phyloP scores from a whole-genome alignment of 2,329 filamentous ascomycete genomes.

The Colletotrichum sidae region DNA sequence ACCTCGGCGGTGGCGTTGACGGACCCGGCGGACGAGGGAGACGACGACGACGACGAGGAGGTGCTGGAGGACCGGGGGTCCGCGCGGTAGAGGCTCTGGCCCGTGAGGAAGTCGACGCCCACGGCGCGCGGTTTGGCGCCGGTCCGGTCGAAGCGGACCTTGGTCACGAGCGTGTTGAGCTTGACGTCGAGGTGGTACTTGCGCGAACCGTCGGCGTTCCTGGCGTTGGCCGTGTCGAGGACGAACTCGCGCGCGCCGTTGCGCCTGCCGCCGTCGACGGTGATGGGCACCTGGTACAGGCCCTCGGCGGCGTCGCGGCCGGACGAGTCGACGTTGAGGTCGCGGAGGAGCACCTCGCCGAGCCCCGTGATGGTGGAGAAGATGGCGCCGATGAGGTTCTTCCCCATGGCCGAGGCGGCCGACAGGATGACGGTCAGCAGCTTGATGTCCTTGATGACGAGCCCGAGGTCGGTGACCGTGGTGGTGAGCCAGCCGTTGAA shows the following conservation, averaged over 20 bases:
- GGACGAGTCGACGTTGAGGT: constrained; percentile 45
- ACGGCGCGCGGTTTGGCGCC: constrained; percentile 49
- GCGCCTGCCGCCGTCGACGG: constrained; percentile 55
- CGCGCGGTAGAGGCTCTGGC: constrained; percentile 54
- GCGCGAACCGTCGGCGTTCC: constrained; percentile 55
- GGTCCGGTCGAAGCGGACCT: constrained; percentile 53
- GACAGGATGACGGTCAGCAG: constrained; percentile 45
- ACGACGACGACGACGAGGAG: constrained; percentile 13
- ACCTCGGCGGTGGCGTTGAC: constrained; percentile 55
- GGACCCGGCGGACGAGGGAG: constrained; percentile 35
- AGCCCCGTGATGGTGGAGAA: constrained; percentile 43
- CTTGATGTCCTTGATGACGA: constrained; percentile 45
- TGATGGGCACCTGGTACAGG: constrained; percentile 65
- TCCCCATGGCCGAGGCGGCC: constrained; percentile 45
- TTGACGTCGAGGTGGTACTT: constrained; percentile 54
- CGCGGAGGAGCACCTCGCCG: constrained; percentile 43
- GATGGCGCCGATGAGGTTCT: constrained; percentile 39
- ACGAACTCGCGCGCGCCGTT: constrained; percentile 64
- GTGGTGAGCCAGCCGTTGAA: constrained; percentile 64
- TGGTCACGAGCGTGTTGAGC: constrained; percentile 54
- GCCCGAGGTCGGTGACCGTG: constrained; percentile 34
- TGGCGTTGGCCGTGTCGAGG: constrained; percentile 58
- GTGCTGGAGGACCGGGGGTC: constrained; percentile 52
- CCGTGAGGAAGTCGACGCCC: constrained; percentile 56
- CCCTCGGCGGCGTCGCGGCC: constrained; percentile 36